Conservation (phyloP, 2,329 filamentous ascomycete species). For the Anisogramma anomala region DNA sequence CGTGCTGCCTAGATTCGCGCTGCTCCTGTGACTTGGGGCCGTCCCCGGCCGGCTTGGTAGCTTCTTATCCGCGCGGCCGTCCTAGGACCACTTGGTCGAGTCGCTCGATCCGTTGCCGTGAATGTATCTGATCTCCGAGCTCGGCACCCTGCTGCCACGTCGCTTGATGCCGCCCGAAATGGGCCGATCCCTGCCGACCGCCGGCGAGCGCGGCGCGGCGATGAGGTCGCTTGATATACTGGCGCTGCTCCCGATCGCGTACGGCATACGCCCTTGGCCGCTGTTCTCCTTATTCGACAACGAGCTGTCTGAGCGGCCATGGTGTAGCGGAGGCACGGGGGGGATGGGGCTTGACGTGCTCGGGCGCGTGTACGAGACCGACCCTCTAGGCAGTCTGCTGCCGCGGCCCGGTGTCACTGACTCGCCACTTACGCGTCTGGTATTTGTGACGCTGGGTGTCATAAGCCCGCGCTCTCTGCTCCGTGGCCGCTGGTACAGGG, state of each 20-base stretch:
- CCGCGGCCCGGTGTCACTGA: conserved; percentile 9
- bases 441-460: conserved; percentile 6
- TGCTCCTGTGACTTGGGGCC: neutral
- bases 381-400: conserved; percentile 22
- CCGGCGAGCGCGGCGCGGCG: conserved; percentile 8
- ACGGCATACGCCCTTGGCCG: conserved; percentile 10
- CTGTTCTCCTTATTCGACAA: conserved; percentile 20
- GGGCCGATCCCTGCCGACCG: conserved; percentile 4
- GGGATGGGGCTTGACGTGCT: conserved; percentile 13
- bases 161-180: conserved; percentile 10
- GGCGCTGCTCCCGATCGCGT: conserved; percentile 11
- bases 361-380: conserved; percentile 19
- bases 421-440: conserved; percentile 9
- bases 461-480: conserved; percentile 11
- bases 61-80: conserved; percentile 2
- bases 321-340: conserved; percentile 12
- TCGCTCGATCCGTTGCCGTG: conserved; percentile 10
- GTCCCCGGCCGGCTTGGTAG: neutral
- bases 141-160: conserved; percentile 12
- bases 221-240: conserved; percentile 5
- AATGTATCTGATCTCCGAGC: conserved; percentile 10
- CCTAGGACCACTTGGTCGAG: conserved; percentile 13
- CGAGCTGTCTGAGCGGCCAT: conserved; percentile 18
- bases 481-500: conserved; percentile 10
- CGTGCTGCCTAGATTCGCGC: neutral